These are phyloP conservation scores for Clarireedia homoeocarpa DNA, from an alignment of 2,329 filamentous ascomycete genomes.

Conservation along the genomic window DNA sequence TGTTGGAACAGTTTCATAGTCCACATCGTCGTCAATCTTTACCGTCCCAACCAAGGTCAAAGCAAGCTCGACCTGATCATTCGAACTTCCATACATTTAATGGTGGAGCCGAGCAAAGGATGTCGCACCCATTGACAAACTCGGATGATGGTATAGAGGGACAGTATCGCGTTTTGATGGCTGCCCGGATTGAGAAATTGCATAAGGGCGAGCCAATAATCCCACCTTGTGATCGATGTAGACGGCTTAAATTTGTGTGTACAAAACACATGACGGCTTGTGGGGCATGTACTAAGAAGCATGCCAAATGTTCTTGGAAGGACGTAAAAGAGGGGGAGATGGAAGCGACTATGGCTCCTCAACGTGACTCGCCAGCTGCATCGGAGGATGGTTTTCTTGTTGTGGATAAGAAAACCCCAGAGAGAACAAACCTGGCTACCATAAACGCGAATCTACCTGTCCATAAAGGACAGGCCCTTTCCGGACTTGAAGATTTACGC, in stretches of 20 bases:
- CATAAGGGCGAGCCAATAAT: constrained; percentile 64
- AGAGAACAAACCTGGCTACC: neutral
- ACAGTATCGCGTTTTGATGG: constrained; percentile 55
- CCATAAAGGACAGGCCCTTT: neutral
- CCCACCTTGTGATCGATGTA: constrained; percentile 80
- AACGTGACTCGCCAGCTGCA: constrained; percentile 1
- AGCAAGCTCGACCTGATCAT: constrained; percentile 11
- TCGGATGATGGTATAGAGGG: constrained; percentile 23
- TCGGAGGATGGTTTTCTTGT: constrained; percentile 7
- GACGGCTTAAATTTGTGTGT: constrained; percentile 72
- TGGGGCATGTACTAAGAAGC: constrained; percentile 81
- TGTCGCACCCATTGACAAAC: constrained; percentile 17
- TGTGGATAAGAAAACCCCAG: constrained; percentile 9
- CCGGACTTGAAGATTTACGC: neutral
- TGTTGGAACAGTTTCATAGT: constrained; percentile 45
- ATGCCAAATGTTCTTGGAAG: constrained; percentile 82
- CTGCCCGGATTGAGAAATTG: constrained; percentile 67
- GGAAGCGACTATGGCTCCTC: constrained; percentile 6
- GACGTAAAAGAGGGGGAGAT: constrained; percentile 67
- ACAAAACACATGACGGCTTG: constrained; percentile 82
- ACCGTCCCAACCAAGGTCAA: constrained; percentile 16
- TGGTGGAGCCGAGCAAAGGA: constrained; percentile 21
- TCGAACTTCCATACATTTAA: constrained; percentile 12
- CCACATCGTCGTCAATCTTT: constrained; percentile 17
- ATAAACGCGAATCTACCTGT: neutral